Evolutionary conservation across 345 rosid genomes (phyloP), one percentile per base, ranked within the genome.

Genomic region (Melaleuca quinquenervia): DNA sequence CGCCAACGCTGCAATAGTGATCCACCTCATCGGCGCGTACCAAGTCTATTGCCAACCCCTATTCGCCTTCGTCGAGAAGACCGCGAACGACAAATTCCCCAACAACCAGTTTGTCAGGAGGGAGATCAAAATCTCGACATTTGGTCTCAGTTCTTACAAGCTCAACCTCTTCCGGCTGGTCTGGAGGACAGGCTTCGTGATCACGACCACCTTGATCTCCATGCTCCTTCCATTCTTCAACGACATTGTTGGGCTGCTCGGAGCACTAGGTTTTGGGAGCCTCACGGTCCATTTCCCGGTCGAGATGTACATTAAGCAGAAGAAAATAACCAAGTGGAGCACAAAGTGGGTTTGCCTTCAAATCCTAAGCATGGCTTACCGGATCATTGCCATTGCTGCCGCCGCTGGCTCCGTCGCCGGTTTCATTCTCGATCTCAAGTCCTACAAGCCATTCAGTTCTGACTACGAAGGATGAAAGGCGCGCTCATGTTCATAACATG

Each of bases 191-290:
- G 13, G 82, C 5, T 95, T 93, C 75, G 98, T 95, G 82, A 74
- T 95, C 29, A 12, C 84, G 11, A 93, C 98, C 52, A 93, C 93
- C 0, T 85, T 92, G 82, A 92, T 94, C 51, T 93, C 98, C 11
- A 95, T 95, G 96, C 85, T 94, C 12, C 93, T 95, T 84, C 98
- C 98, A 1, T 95, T 95, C 87, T 95, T 95, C 83, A 91, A 93
- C 49, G 95, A 95, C 49, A 90, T 95, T 13, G 96, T 93, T 1
- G 97, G 97, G 70, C 86, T 95, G 84, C 92, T 95, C 9, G 96
- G 98, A 11, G 98, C 96, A 0, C 82, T 95, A 51, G 98, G 98
- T 82, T 95, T 94, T 85, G 94, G 95, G 96, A 96, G 96, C 8
- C 84, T 94, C 84, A 92, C 95, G 0, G 97, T 94, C 84, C 93